These are phyloP conservation scores for Colletotrichum sublineola DNA, from an alignment of 2,329 filamentous ascomycete genomes.

Conservation along the genomic window DNA sequence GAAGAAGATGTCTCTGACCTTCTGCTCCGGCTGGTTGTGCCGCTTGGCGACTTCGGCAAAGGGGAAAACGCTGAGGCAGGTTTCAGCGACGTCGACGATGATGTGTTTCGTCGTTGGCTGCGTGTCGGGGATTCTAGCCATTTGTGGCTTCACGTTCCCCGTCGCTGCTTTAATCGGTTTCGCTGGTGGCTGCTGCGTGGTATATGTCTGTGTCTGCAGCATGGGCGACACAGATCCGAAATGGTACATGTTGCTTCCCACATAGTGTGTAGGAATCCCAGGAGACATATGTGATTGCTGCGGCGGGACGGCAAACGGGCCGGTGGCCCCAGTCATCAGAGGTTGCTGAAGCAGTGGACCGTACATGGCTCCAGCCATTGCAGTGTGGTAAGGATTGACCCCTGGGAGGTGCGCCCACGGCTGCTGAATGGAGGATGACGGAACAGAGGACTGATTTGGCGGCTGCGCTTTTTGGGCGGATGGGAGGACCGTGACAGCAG, in stretches of 20 bases:
- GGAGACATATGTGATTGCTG: slow-evolving; percentile 19
- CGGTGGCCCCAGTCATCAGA: slow-evolving; percentile 13
- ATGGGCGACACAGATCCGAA: slow-evolving; percentile 6
- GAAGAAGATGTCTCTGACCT: slow-evolving; percentile 61
- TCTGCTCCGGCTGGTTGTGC: slow-evolving; percentile 57
- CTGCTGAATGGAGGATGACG: slow-evolving; percentile 24
- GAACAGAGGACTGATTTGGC: slow-evolving; percentile 1
- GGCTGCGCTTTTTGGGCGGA: neutral
- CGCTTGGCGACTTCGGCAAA: slow-evolving; percentile 60
- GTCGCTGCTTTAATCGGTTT: slow-evolving; percentile 5
- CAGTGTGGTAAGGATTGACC: slow-evolving; percentile 36
- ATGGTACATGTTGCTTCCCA: slow-evolving; percentile 16
- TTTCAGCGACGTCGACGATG: slow-evolving; percentile 64
- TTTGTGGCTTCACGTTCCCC: neutral
- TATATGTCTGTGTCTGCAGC: slow-evolving; percentile 6
- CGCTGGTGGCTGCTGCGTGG: neutral
- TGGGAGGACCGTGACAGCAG: slow-evolving; percentile 2
- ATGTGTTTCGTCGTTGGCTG: slow-evolving; percentile 54
- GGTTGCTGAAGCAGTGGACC: slow-evolving; percentile 35
- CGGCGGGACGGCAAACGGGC: slow-evolving; percentile 23
- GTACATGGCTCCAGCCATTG: slow-evolving; percentile 32
- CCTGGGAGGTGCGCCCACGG: slow-evolving; percentile 33
- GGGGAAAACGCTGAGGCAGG: slow-evolving; percentile 60
- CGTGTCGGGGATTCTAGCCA: slow-evolving; percentile 41
- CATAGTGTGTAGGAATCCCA: slow-evolving; percentile 12